Evolutionary conservation across 225 moss, liverwort and hornwort species (phyloP).

Genomic region (Takakia lepidozioides): DNA sequence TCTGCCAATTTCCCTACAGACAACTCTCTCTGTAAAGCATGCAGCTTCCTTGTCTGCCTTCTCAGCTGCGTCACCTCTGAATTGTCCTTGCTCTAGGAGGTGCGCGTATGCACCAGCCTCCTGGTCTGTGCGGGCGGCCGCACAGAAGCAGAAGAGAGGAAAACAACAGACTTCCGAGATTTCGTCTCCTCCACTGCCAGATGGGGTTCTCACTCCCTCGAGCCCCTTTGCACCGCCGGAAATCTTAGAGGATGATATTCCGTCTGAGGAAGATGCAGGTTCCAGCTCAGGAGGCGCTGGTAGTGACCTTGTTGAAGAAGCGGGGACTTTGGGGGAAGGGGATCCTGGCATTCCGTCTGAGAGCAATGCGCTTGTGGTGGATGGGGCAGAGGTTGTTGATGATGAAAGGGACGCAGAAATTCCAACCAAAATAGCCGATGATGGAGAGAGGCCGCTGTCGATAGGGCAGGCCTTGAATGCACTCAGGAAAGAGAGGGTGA

Average conservation of each 20-base stretch:
- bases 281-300: too few species aligned
- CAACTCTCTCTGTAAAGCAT: background rate
- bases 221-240: background rate
- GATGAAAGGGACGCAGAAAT: background rate
- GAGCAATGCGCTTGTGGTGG: background rate
- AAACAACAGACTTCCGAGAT: conserved; percentile 40
- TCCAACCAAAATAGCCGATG: too few species aligned
- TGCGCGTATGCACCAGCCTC: too few species aligned
- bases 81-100: background rate
- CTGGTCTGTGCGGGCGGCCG: conserved; percentile 25
- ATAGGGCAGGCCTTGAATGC: too few species aligned
- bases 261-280: too few species aligned
- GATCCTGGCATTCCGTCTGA: background rate
- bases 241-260: background rate
- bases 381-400: background rate
- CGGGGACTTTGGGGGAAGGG: background rate
- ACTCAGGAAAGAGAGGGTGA: too few species aligned
- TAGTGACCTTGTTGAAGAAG: background rate
- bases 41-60: background rate
- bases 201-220: background rate
- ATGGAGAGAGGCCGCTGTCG: too few species aligned
- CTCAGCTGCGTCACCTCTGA: background rate
- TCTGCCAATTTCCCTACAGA: background rate
- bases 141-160: conserved; percentile 58
- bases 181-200: conserved; percentile 34